phyloP scores from a whole-genome alignment of 495 filamentous ascomycete species.

The Penicillium parvum region DNA sequence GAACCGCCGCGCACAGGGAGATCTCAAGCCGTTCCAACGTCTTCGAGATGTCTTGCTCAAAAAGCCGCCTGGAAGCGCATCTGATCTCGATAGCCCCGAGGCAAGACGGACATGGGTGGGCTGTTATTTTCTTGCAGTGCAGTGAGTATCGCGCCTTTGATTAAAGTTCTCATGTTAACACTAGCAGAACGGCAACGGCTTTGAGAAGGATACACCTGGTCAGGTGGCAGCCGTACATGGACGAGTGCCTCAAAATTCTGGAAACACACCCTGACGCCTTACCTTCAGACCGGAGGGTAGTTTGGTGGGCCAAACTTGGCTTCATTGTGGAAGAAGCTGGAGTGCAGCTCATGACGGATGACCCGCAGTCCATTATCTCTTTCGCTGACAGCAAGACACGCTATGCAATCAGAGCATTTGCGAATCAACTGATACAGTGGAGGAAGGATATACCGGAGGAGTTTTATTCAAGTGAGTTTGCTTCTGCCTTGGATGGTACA shows the following conservation, averaged over 20 bases:
- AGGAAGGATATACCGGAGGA: constrained; percentile 49
- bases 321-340: constrained; percentile 79
- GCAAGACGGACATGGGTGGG: constrained; percentile 71
- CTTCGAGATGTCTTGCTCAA: constrained; percentile 30
- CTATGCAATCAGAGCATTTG: constrained; percentile 70
- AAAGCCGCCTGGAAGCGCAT: constrained; percentile 33
- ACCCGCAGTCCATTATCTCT: constrained; percentile 56
- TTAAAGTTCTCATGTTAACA: constrained; percentile 52
- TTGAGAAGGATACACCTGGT: constrained; percentile 77
- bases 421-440: constrained; percentile 70
- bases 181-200: constrained; percentile 65
- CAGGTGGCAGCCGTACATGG: constrained; percentile 79
- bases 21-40: constrained; percentile 25
- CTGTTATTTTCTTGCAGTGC: constrained; percentile 71
- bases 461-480: constrained; percentile 26
- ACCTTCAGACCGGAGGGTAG: constrained; percentile 66
- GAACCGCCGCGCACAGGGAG: constrained; percentile 41
- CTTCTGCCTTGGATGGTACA: background rate
- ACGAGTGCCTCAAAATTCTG: constrained; percentile 73
- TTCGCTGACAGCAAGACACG: constrained; percentile 71
- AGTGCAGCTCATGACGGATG: constrained; percentile 71
- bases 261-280: constrained; percentile 66
- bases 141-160: constrained; percentile 29
- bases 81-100: constrained; percentile 65
- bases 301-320: constrained; percentile 72